phyloP scores from a whole-genome alignment of 345 rosid genomes.

The Salix caprea region DNA sequence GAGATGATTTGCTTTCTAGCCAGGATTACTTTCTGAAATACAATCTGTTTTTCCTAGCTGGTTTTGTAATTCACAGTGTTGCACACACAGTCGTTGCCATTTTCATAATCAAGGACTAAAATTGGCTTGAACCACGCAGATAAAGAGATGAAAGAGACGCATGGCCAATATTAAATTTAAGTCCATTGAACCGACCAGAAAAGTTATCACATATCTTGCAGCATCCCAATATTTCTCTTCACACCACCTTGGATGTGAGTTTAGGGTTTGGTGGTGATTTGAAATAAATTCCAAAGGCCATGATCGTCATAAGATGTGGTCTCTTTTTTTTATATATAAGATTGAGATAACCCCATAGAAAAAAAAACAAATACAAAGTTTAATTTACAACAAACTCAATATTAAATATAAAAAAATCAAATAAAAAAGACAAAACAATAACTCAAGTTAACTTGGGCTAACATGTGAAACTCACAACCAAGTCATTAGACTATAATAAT shows the following conservation, averaged over 20 bases:
- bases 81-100: neutral
- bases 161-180: neutral
- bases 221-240: neutral
- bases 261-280: neutral
- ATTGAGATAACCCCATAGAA: too few species aligned
- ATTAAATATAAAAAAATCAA: too few species aligned
- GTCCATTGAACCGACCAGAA: neutral
- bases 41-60: neutral
- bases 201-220: neutral
- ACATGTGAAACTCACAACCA: too few species aligned
- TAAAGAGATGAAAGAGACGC: neutral
- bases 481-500: too few species aligned
- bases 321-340: too few species aligned
- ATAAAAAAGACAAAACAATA: too few species aligned
- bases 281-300: neutral
- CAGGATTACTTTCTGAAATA: constrained; percentile 11
- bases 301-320: neutral
- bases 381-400: too few species aligned
- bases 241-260: neutral
- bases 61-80: neutral
- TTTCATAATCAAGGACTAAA: neutral
- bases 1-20: neutral
- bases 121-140: neutral
- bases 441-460: too few species aligned
- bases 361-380: too few species aligned